Percentiles rank a stretch among this genome's conserved stretches.
These are phyloP conservation scores for Monilinia vaccinii-corymbosi DNA, from an alignment of 2,329 filamentous ascomycete species.

Conservation along the genomic window DNA sequence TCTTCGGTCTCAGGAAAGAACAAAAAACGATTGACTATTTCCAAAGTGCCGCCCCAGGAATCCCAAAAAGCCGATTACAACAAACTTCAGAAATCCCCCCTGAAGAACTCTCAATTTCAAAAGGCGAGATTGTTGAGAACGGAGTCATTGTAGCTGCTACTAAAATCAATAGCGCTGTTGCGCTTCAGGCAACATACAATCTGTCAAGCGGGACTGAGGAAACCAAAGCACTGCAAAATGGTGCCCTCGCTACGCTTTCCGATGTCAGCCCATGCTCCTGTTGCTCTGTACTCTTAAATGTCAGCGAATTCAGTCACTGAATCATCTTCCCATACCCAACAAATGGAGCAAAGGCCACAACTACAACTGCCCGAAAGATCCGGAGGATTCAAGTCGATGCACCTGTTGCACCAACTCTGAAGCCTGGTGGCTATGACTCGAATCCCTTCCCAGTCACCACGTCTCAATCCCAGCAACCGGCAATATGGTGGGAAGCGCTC, in stretches of 20 bases:
- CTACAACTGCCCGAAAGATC: not conserved
- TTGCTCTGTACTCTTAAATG: not conserved
- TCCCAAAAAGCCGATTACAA: not conserved
- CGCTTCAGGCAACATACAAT: not conserved
- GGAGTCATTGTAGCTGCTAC: not conserved
- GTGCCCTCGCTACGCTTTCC: not conserved
- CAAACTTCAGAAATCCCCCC: not conserved
- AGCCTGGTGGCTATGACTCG: not conserved
- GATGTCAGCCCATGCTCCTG: slow-evolving; percentile 1
- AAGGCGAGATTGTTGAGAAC: not conserved
- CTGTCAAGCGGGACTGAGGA: not conserved
- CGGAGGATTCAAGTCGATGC: slow-evolving; percentile 5
- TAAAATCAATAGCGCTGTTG: not conserved
- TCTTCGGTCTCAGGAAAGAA: not conserved
- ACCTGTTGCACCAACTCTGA: not conserved
- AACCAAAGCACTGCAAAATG: not conserved
- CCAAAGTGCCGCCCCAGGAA: not conserved
- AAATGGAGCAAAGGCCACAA: not conserved
- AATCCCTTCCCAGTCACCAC: not conserved
- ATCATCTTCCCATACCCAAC: slow-evolving; percentile 2
- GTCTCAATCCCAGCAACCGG: not conserved
- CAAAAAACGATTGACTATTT: not conserved
- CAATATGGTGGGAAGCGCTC: not conserved
- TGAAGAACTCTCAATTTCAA: not conserved
- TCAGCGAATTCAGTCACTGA: not conserved